Conservation (phyloP, 345 rosid species). For the Populus euphratica region DNA sequence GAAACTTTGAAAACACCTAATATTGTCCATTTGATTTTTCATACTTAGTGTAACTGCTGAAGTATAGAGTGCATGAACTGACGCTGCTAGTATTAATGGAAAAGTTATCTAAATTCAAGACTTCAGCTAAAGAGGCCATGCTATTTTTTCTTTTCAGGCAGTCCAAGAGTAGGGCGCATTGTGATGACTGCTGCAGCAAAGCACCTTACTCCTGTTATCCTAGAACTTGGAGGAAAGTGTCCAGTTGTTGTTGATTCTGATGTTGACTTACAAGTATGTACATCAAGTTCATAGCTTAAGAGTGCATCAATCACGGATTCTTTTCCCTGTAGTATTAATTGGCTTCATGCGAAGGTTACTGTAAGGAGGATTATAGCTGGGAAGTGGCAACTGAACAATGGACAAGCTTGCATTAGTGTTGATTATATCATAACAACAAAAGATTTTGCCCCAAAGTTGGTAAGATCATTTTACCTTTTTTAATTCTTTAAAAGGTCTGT, state of each 20-base stretch:
- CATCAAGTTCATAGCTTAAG: not conserved
- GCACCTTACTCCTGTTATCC: constrained; percentile 46
- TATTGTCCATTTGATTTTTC: not conserved
- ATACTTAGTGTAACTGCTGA: not conserved
- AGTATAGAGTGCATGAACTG: not conserved
- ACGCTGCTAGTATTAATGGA: not conserved
- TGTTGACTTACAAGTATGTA: constrained; percentile 34
- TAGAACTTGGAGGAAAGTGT: constrained; percentile 60
- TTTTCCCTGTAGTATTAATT: not conserved
- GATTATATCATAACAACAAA: constrained; percentile 50
- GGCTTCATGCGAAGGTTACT: constrained; percentile 29
- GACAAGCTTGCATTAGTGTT: constrained; percentile 50
- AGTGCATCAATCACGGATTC: not conserved
- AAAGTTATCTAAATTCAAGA: not conserved
- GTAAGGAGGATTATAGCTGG: constrained; percentile 50
- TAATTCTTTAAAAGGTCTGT: not conserved
- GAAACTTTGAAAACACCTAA: not conserved
- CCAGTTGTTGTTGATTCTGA: constrained; percentile 53
- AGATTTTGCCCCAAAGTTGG: constrained; percentile 47
- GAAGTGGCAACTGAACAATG: constrained; percentile 49
- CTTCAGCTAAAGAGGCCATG: not conserved
- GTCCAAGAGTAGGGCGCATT: constrained; percentile 44
- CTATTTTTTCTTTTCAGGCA: constrained; percentile 23
- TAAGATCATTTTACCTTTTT: constrained; percentile 7
- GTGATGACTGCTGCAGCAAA: constrained; percentile 61